phyloP scores from a whole-genome alignment of 2,329 filamentous ascomycete genomes.

The Alternaria sp. region DNA sequence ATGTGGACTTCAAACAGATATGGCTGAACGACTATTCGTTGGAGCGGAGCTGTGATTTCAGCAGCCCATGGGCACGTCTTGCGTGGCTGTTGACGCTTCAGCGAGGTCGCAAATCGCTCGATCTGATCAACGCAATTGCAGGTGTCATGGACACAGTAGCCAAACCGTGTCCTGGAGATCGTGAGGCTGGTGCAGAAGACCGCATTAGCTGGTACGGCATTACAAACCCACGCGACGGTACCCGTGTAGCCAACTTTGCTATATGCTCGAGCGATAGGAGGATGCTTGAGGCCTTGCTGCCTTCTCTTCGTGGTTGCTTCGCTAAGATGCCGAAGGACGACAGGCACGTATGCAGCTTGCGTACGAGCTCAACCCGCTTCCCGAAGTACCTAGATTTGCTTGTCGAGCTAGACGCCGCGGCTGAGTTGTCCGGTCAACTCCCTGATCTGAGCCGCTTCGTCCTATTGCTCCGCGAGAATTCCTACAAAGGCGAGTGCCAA shows the following conservation, averaged over 20 bases:
- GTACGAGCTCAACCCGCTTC: constrained; percentile 65
- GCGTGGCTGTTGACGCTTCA: constrained; percentile 83
- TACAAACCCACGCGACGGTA: constrained; percentile 68
- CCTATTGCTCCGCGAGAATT: constrained; percentile 62
- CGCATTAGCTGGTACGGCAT: constrained; percentile 76
- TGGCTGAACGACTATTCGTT: constrained; percentile 63
- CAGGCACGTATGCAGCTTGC: constrained; percentile 70
- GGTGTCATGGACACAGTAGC: constrained; percentile 61
- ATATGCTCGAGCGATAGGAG: constrained; percentile 77
- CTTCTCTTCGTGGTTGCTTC: constrained; percentile 73
- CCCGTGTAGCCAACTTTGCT: constrained; percentile 72
- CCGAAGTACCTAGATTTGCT: constrained; percentile 63
- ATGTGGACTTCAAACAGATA: constrained; percentile 68
- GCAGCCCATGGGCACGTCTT: constrained; percentile 80
- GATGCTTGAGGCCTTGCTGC: constrained; percentile 75
- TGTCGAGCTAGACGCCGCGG: constrained; percentile 58
- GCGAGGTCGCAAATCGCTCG: constrained; percentile 68
- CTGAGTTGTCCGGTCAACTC: constrained; percentile 39
- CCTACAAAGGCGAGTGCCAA: constrained; percentile 63
- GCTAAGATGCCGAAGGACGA: constrained; percentile 38
- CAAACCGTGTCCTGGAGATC: constrained; percentile 64
- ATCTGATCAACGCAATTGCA: constrained; percentile 72
- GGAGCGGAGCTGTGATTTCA: constrained; percentile 77
- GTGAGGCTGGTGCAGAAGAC: constrained; percentile 53
- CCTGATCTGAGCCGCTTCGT: constrained; percentile 68